These are phyloP conservation scores for Pochonia chlamydosporia DNA, from an alignment of 2,329 filamentous ascomycete genomes.

Conservation along the genomic window DNA sequence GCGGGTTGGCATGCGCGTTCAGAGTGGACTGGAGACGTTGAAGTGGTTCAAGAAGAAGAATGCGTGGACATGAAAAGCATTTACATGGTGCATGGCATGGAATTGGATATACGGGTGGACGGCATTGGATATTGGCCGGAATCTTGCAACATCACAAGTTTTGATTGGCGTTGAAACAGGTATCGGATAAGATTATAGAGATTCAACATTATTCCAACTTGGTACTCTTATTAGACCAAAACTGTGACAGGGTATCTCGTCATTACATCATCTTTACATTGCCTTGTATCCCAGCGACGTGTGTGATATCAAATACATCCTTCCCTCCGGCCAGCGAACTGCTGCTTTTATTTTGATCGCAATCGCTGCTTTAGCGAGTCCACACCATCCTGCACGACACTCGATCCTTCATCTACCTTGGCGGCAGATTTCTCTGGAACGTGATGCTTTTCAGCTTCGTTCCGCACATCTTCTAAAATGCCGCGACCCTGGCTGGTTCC, in stretches of 20 bases:
- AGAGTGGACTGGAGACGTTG: conserved; percentile 62
- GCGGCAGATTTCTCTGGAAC: conserved; percentile 35
- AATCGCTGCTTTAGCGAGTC: conserved; percentile 21
- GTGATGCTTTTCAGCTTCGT: conserved; percentile 52
- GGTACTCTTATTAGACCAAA: background rate
- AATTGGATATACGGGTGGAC: background rate
- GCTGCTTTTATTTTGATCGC: conserved; percentile 19
- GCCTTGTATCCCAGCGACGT: conserved; percentile 5
- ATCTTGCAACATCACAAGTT: background rate
- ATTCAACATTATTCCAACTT: background rate
- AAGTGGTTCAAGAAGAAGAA: conserved; percentile 45
- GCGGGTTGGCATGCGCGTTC: conserved; percentile 66
- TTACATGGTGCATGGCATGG: background rate
- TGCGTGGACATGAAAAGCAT: conserved; percentile 18
- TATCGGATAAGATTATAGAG: background rate
- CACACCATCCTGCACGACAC: conserved; percentile 21
- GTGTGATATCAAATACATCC: conserved; percentile 18
- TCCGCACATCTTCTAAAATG: conserved; percentile 47
- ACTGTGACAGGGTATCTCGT: background rate
- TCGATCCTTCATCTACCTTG: conserved; percentile 27
- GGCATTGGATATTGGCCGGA: background rate
- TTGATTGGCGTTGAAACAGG: background rate
- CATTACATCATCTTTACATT: background rate
- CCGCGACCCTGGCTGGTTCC: conserved; percentile 48
- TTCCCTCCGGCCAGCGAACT: conserved; percentile 13